Conservation (phyloP, 176 grass and related monocot genomes). For the Bolboschoenus planiculmis region DNA sequence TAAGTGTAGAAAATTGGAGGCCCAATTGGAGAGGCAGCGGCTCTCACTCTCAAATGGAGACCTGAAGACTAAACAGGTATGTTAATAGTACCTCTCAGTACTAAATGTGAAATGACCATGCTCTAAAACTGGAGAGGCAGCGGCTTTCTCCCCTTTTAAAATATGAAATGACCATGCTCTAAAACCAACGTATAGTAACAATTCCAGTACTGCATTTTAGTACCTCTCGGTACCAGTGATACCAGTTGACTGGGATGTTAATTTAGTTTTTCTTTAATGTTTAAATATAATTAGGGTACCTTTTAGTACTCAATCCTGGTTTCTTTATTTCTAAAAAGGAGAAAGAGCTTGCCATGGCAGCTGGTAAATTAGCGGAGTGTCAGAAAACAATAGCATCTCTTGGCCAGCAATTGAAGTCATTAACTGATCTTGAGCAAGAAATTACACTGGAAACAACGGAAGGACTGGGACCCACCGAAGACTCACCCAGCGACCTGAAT, state of each 20-base stretch:
- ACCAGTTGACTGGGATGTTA: not conserved
- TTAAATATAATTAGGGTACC: not conserved
- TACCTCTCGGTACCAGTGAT: not conserved
- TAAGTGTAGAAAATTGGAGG: conserved; percentile 74
- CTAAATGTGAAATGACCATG: not conserved
- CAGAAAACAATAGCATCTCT: conserved; percentile 96
- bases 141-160: no score
- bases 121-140: no score
- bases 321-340: conserved; percentile 44
- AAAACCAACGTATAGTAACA: not conserved
- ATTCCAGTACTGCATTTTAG: not conserved
- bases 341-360: conserved; percentile 54
- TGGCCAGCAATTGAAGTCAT: conserved; percentile 68
- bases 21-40: conserved; percentile 55
- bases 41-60: conserved; percentile 51
- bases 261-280: not conserved
- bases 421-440: conserved; percentile 54
- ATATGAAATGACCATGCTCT: not conserved
- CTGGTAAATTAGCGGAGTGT: conserved; percentile 83
- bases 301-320: not conserved
- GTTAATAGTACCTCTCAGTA: conserved; percentile 5
- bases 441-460: not conserved
- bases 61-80: conserved; percentile 82
- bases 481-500: not conserved
- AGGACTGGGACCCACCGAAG: not conserved